A percentile compares a stretch with the other conserved stretches of the same genome.
Evolutionary conservation across 306 rosid species (phyloP).

Genomic region (Vigna trinervia): DNA sequence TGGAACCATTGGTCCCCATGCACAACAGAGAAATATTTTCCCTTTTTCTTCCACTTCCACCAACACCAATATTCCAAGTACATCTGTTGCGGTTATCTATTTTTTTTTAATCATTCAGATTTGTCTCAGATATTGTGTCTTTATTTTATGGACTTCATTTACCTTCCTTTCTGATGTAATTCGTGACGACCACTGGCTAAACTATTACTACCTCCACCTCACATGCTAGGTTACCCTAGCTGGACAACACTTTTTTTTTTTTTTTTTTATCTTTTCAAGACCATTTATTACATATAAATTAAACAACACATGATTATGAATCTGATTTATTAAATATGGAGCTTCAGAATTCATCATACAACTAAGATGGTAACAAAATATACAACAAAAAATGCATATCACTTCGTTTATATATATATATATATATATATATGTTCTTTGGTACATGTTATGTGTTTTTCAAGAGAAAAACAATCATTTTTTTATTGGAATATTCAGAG

Average conservation of each 20-base stretch:
- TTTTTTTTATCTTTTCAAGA: too few species aligned
- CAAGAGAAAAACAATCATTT: neutral
- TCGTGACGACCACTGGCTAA: too few species aligned
- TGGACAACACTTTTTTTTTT: too few species aligned
- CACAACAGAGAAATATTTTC: constrained; percentile 49
- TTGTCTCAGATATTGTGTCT: constrained; percentile 17
- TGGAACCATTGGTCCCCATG: constrained; percentile 45
- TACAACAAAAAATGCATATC: too few species aligned
- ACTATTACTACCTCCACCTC: neutral
- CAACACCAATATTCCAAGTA: neutral
- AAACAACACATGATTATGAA: neutral
- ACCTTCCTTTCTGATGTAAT: neutral
- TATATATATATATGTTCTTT: too few species aligned
- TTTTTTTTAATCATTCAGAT: neutral
- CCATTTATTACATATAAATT: too few species aligned
- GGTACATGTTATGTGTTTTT: too few species aligned
- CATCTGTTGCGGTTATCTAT: neutral
- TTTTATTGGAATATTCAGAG: too few species aligned
- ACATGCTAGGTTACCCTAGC: neutral
- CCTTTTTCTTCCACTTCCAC: constrained; percentile 6
- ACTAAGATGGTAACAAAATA: too few species aligned
- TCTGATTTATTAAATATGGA: too few species aligned
- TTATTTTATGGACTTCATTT: neutral
- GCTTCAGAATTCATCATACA: too few species aligned
- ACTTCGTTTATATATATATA: too few species aligned